These are phyloP conservation scores for Francoa sonchifolia DNA, from an alignment of 441 rosid genomes.

Conservation along the genomic window DNA sequence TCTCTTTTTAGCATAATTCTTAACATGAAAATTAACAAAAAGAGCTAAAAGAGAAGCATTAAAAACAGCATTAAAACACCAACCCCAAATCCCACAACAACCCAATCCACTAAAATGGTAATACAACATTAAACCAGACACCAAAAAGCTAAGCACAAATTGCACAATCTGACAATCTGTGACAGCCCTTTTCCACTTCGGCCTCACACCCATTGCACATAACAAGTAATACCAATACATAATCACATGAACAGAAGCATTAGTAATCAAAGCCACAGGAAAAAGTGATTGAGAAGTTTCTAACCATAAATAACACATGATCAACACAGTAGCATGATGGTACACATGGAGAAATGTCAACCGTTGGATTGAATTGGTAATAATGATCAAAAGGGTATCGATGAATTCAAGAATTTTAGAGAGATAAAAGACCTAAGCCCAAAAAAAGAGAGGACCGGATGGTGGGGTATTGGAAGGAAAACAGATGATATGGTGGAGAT, in stretches of 20 bases:
- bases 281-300: constrained; percentile 36
- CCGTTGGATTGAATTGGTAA: constrained; percentile 30
- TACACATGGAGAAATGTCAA: constrained; percentile 65
- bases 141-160: constrained; percentile 38
- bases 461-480: constrained; percentile 33
- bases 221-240: constrained; percentile 46
- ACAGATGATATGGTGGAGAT: constrained; percentile 28
- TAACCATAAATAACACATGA: constrained; percentile 54
- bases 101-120: constrained; percentile 35
- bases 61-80: constrained; percentile 55
- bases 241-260: constrained; percentile 38
- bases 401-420: constrained; percentile 44
- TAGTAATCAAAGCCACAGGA: constrained; percentile 41
- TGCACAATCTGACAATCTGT: constrained; percentile 56
- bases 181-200: constrained; percentile 53
- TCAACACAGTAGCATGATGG: constrained; percentile 44
- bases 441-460: constrained; percentile 43
- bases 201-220: constrained; percentile 36
- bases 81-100: constrained; percentile 50
- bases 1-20: constrained; percentile 18
- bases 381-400: constrained; percentile 44
- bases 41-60: constrained; percentile 41
- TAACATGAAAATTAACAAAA: constrained; percentile 35
- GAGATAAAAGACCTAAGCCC: constrained; percentile 57
- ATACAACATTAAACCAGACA: constrained; percentile 36